Percentiles rank a stretch among this genome's conserved stretches.
These are phyloP conservation scores for Trichosporon sp. DNA, from an alignment of 1,284 basidiomycete species.

Conservation along the genomic window DNA sequence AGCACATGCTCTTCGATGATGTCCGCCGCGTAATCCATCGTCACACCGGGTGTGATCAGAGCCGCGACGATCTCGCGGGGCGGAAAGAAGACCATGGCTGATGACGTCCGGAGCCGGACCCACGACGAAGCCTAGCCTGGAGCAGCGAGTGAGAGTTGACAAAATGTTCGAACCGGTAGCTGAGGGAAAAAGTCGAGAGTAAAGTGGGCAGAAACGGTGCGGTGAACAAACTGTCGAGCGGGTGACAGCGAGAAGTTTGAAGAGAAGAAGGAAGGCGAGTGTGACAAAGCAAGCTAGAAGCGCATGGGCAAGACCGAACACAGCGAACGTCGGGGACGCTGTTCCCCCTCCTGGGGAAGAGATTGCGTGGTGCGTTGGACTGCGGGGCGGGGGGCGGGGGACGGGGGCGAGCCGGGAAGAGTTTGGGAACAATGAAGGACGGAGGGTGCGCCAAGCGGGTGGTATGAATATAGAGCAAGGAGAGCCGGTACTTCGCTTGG, in stretches of 20 bases:
- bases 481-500: neutral
- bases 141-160: neutral
- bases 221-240: neutral
- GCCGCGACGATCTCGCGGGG: conserved; percentile 3
- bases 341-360: neutral
- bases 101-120: neutral
- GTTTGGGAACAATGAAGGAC: neutral
- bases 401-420: neutral
- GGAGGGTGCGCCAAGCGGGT: neutral
- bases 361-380: neutral
- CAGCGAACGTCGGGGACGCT: neutral
- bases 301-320: neutral
- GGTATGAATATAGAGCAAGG: neutral
- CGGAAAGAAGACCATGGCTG: conserved; percentile 4
- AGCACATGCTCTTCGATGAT: conserved; percentile 45
- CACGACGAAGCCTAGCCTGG: neutral
- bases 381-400: too few relatives aligned
- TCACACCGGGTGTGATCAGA: conserved; percentile 3
- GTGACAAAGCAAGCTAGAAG: neutral
- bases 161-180: neutral
- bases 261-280: neutral
- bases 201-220: neutral
- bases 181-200: neutral
- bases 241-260: neutral
- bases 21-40: conserved; percentile 23